A percentile compares a stretch with the other conserved stretches of the same genome.
phyloP scores from a whole-genome alignment of 495 filamentous ascomycete genomes.

The Cercophora samala region DNA sequence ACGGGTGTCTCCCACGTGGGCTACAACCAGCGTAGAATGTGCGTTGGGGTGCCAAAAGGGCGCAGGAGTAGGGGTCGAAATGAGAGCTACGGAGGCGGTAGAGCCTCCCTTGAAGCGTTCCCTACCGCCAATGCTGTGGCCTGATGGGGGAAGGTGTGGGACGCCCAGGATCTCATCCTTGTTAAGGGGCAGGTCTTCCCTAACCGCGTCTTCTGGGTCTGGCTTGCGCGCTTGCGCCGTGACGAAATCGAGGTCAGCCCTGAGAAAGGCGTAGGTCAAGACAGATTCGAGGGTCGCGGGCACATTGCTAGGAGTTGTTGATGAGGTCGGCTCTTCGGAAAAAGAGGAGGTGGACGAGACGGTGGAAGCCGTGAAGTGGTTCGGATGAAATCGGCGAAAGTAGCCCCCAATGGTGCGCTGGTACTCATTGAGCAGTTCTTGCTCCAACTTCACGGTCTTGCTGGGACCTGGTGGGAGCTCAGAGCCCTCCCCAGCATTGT shows the following conservation, averaged over 20 bases:
- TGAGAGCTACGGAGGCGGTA: conserved; percentile 82
- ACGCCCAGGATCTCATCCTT: conserved; percentile 72
- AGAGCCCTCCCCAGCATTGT: conserved; percentile 8
- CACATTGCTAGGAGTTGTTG: conserved; percentile 20
- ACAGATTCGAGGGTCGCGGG: conserved; percentile 57
- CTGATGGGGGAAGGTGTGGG: conserved; percentile 53
- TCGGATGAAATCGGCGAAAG: conserved; percentile 82
- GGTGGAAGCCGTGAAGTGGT: conserved; percentile 46
- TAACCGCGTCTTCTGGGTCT: conserved; percentile 62
- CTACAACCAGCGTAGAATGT: conserved; percentile 76
- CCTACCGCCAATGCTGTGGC: conserved; percentile 61
- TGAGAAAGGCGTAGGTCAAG: conserved; percentile 86
- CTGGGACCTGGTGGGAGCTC: conserved; percentile 30
- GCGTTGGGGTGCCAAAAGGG: conserved; percentile 93
- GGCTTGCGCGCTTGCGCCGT: conserved; percentile 73
- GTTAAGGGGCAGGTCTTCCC: conserved; percentile 72
- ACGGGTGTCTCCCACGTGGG: conserved; percentile 91
- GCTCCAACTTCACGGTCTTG: conserved; percentile 60
- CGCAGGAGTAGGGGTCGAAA: conserved; percentile 83
- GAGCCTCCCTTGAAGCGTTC: conserved; percentile 85
- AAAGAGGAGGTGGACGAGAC: conserved; percentile 17
- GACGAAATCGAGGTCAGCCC: conserved; percentile 89
- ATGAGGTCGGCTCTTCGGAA: neutral
- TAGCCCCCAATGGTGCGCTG: conserved; percentile 85
- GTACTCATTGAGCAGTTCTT: conserved; percentile 70